A percentile compares a stretch with the other conserved stretches of the same genome.
Conservation (phyloP, 192 early-diverging fungal species). For the Dispira simplex region DNA sequence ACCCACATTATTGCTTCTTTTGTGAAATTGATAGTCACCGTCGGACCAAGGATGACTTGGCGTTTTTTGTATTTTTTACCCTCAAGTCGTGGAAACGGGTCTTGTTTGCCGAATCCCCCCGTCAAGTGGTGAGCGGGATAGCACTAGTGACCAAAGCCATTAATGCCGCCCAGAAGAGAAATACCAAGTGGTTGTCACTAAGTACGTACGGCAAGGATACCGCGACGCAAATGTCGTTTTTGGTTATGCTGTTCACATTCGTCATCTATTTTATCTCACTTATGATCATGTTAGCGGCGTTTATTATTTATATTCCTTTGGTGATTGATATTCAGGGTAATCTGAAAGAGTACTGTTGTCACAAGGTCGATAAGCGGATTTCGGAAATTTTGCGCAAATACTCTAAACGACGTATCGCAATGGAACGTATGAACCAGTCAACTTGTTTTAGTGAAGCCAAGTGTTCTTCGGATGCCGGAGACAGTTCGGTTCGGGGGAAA, state of each 20-base stretch:
- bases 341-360: conserved; percentile 76
- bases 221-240: conserved; percentile 11
- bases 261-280: conserved; percentile 40
- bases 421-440: conserved; percentile 1
- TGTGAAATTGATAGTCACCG: conserved; percentile 44
- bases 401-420: conserved; percentile 5
- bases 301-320: conserved; percentile 62
- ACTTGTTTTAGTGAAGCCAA: conserved; percentile 11
- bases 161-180: conserved; percentile 9
- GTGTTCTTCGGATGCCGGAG: conserved; percentile 11
- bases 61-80: conserved; percentile 79
- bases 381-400: conserved; percentile 11
- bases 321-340: conserved; percentile 66
- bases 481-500: conserved; percentile 12
- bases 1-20: conserved; percentile 75
- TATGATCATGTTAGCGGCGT: conserved; percentile 36
- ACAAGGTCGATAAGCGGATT: conserved; percentile 72
- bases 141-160: conserved; percentile 27
- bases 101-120: conserved; percentile 65
- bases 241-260: conserved; percentile 42
- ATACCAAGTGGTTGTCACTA: conserved; percentile 13
- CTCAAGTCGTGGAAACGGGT: conserved; percentile 77
- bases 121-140: conserved; percentile 50
- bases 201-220: conserved; percentile 16
- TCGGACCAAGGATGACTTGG: conserved; percentile 46